These are phyloP conservation scores for Debaryomycetaceae sp. DNA, from an alignment of 1,139 yeast species.

Conservation along the genomic window DNA sequence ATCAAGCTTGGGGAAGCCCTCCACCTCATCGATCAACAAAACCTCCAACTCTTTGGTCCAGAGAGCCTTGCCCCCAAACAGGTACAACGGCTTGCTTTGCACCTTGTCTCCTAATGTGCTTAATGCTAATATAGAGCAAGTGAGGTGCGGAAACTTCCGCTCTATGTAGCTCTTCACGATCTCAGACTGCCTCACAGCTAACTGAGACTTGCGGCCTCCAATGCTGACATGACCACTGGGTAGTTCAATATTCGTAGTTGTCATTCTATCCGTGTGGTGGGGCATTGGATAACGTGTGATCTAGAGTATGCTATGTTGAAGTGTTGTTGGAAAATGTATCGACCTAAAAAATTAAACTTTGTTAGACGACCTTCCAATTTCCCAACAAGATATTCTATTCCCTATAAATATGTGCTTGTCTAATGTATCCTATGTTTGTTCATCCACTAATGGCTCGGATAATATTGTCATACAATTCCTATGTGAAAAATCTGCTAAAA, in stretches of 20 bases:
- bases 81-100: constrained; percentile 78
- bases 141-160: constrained; percentile 53
- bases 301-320: not conserved
- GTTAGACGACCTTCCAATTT: not conserved
- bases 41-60: constrained; percentile 97
- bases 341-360: not conserved
- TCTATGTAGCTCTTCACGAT: constrained; percentile 63
- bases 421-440: not conserved
- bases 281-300: constrained; percentile 3
- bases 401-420: not conserved
- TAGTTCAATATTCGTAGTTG: not conserved
- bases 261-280: constrained; percentile 3
- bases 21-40: constrained; percentile 59
- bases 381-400: not conserved
- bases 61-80: constrained; percentile 92
- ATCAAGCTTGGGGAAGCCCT: constrained; percentile 69
- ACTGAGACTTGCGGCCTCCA: constrained; percentile 85
- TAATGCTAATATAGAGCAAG: constrained; percentile 70
- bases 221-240: constrained; percentile 36
- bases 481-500: not conserved
- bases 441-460: not conserved
- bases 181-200: constrained; percentile 86
- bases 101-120: constrained; percentile 89
- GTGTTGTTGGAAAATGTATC: not conserved
- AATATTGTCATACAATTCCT: not conserved